Evolutionary conservation across 2,329 filamentous ascomycete genomes (phyloP).

Genomic region (Fusarium subglutinans): DNA sequence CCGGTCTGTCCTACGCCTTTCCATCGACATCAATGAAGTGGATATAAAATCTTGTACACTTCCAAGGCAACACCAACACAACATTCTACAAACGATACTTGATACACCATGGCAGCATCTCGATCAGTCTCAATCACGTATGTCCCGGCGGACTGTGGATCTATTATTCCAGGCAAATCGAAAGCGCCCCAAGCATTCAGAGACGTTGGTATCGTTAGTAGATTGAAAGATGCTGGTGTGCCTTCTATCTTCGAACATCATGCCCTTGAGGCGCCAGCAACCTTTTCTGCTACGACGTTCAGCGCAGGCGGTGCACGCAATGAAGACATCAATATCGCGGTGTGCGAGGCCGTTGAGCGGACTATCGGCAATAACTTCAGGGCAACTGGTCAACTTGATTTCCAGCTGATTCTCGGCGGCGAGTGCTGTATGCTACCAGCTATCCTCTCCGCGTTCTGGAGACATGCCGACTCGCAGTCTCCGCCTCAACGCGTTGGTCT

Average conservation of each 20-base stretch:
- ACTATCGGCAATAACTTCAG: not conserved
- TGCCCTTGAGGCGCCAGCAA: slow-evolving; percentile 15
- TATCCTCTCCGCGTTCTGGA: slow-evolving; percentile 27
- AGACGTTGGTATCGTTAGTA: slow-evolving; percentile 4
- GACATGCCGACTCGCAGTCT: not conserved
- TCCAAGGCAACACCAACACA: not conserved
- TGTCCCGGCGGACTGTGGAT: slow-evolving; percentile 36
- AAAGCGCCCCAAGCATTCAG: slow-evolving; percentile 34
- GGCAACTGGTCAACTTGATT: not conserved
- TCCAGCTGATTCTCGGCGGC: slow-evolving; percentile 32
- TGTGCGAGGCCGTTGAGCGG: slow-evolving; percentile 17
- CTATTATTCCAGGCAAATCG: slow-evolving; percentile 37
- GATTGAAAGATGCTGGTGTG: not conserved
- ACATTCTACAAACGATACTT: too few relatives aligned
- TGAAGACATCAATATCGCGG: slow-evolving; percentile 24
- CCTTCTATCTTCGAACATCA: slow-evolving; percentile 6
- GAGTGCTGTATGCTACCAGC: slow-evolving; percentile 33
- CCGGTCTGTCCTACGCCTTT: not conserved
- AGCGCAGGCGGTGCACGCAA: slow-evolving; percentile 14
- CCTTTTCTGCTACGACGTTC: slow-evolving; percentile 5
- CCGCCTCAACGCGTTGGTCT: slow-evolving; percentile 19
- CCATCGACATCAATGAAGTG: not conserved
- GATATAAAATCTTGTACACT: not conserved
- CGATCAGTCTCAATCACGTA: slow-evolving; percentile 19
- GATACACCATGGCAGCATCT: slow-evolving; percentile 10